Evolutionary conservation across 495 filamentous ascomycete species (phyloP).

Genomic region (Amorphotheca resinae): DNA sequence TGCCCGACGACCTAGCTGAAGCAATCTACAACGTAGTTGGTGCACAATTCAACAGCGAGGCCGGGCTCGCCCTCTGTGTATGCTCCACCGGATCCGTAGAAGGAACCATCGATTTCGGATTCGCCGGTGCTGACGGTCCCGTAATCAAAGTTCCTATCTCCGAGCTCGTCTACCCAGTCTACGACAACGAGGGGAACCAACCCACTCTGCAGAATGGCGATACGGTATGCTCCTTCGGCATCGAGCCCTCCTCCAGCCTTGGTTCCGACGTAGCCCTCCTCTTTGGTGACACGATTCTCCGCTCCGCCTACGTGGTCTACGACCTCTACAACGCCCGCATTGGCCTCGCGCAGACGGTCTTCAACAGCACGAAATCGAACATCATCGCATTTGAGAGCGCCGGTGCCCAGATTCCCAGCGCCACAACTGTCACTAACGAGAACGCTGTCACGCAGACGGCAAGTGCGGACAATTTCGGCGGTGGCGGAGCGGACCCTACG

Average conservation of each 20-base stretch:
- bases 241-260: no score
- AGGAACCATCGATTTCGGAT: constrained; percentile 37
- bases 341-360: constrained; percentile 71
- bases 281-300: constrained; percentile 90
- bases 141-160: constrained; percentile 56
- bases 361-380: constrained; percentile 56
- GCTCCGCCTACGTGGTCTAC: constrained; percentile 89
- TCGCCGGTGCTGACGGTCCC: constrained; percentile 42
- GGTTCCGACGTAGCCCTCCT: no score
- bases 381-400: constrained; percentile 36
- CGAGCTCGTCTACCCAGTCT: constrained; percentile 59
- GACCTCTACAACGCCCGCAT: constrained; percentile 85
- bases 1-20: constrained; percentile 50
- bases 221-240: no score
- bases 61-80: constrained; percentile 33
- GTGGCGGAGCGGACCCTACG: no score
- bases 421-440: constrained; percentile 33
- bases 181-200: no score
- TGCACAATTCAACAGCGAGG: constrained; percentile 32
- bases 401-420: constrained; percentile 37
- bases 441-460: constrained; percentile 20
- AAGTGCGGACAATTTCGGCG: no score
- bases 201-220: no score
- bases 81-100: constrained; percentile 44
- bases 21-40: constrained; percentile 45